phyloP scores from a whole-genome alignment of 2,329 filamentous ascomycete species.

The Dactylella cylindrospora region DNA sequence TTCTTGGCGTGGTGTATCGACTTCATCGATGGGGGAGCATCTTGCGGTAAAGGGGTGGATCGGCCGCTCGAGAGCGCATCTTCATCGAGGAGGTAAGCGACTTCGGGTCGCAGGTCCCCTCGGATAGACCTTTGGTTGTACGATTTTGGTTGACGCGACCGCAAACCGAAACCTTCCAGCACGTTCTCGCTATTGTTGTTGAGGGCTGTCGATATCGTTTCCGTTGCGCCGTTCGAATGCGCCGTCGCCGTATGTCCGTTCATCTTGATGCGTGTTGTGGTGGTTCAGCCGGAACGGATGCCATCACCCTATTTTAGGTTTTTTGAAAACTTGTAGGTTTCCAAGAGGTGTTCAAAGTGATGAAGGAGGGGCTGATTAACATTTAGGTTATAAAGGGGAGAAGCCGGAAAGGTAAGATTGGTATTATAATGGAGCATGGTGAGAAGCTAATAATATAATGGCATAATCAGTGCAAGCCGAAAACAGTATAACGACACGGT shows the following conservation, averaged over 20 bases:
- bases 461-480: no score
- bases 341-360: not conserved
- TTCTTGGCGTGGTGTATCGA: constrained; percentile 82
- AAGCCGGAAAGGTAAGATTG: not conserved
- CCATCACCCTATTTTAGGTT: no score
- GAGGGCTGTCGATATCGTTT: constrained; percentile 4
- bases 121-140: no score
- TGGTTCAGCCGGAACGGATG: no score
- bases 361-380: not conserved
- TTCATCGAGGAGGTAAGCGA: constrained; percentile 22
- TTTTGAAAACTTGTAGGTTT: no score
- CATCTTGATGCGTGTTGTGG: no score
- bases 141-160: constrained; percentile 17
- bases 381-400: constrained; percentile 1
- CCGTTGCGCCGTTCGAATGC: constrained; percentile 24
- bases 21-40: constrained; percentile 89
- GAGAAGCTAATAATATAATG: no score
- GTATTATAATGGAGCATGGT: no score
- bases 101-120: constrained; percentile 33
- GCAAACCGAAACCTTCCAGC: constrained; percentile 15
- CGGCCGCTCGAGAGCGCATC: constrained; percentile 49
- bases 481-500: no score
- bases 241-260: no score
- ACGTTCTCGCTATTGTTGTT: constrained; percentile 16
- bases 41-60: constrained; percentile 79